These are phyloP conservation scores for Perilla frutescens DNA, from an alignment of 257 asterid species.

Conservation along the genomic window DNA sequence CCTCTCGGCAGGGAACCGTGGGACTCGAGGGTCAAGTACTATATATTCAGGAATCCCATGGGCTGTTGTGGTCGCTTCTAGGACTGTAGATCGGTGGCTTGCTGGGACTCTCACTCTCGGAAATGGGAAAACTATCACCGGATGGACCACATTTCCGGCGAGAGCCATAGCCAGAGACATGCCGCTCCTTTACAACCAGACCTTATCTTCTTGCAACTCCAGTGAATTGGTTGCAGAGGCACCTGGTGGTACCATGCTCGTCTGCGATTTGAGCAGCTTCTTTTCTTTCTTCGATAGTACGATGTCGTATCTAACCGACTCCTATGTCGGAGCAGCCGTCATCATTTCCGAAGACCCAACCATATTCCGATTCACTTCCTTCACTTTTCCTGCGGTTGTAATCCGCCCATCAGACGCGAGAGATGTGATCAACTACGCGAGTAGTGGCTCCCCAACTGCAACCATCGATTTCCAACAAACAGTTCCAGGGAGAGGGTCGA, in stretches of 20 bases:
- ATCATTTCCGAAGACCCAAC: conserved; percentile 35
- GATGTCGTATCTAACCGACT: background rate
- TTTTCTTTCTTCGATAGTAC: background rate
- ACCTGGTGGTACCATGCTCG: background rate
- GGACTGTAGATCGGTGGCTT: conserved; percentile 43
- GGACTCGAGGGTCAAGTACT: background rate
- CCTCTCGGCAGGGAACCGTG: conserved; percentile 47
- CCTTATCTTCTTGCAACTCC: conserved; percentile 31
- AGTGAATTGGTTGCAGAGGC: conserved; percentile 16
- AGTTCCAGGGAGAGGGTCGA: conserved; percentile 39
- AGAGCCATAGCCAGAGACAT: conserved; percentile 7
- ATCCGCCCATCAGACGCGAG: conserved; percentile 32
- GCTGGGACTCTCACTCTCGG: conserved; percentile 45
- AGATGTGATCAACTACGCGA: conserved; percentile 31
- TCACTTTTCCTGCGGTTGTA: conserved; percentile 36
- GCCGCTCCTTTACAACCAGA: conserved; percentile 30
- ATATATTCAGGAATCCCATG: conserved; percentile 41
- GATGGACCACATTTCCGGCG: conserved; percentile 46
- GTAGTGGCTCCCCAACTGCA: conserved; percentile 27
- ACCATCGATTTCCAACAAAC: conserved; percentile 47
- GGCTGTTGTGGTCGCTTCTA: conserved; percentile 47
- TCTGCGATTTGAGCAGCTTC: conserved; percentile 26
- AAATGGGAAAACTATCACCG: conserved; percentile 40
- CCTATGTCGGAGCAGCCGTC: conserved; percentile 32
- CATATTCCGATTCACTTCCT: background rate